phyloP scores from a whole-genome alignment of 345 rosid species.

The Pugionium dolabratum region DNA sequence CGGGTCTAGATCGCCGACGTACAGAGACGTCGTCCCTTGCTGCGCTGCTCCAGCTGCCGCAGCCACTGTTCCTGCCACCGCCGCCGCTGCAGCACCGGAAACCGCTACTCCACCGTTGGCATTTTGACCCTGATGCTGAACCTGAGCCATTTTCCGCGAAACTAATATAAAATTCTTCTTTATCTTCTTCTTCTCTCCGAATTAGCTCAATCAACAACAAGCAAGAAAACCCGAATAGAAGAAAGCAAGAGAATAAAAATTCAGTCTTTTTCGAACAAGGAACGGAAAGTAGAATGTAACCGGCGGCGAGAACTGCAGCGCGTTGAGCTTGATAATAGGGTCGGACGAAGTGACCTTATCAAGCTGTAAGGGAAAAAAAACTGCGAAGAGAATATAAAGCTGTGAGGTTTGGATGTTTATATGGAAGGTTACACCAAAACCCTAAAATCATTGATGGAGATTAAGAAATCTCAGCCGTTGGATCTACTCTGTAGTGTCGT shows the following conservation, averaged over 20 bases:
- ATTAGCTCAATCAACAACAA: slow-evolving; percentile 24
- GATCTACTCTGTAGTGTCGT: too few species aligned
- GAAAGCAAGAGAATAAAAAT: slow-evolving; percentile 2
- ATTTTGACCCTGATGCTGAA: slow-evolving; percentile 67
- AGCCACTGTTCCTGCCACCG: slow-evolving; percentile 43
- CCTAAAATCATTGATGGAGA: slow-evolving; percentile 26
- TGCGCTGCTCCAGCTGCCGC: slow-evolving; percentile 47
- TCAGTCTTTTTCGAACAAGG: slow-evolving; percentile 35
- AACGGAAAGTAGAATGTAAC: slow-evolving; percentile 28
- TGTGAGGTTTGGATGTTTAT: slow-evolving; percentile 25
- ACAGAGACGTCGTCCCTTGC: slow-evolving; percentile 70
- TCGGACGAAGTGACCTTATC: slow-evolving; percentile 35
- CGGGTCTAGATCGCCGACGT: slow-evolving; percentile 80
- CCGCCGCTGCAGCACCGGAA: slow-evolving; percentile 44
- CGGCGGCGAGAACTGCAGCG: slow-evolving; percentile 43
- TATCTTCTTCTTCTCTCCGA: slow-evolving; percentile 26
- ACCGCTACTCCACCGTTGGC: slow-evolving; percentile 44
- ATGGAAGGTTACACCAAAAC: slow-evolving; percentile 36
- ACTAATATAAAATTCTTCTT: not conserved
- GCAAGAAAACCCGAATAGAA: not conserved
- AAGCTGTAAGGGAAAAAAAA: slow-evolving; percentile 12
- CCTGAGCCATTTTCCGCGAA: slow-evolving; percentile 61
- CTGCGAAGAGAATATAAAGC: slow-evolving; percentile 15
- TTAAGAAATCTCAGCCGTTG: too few species aligned
- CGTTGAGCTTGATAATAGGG: slow-evolving; percentile 35